Evolutionary conservation across 441 rosid genomes (phyloP), one percentile per base, ranked within the genome.

Genomic region (Euphorbia neoarborescens): DNA sequence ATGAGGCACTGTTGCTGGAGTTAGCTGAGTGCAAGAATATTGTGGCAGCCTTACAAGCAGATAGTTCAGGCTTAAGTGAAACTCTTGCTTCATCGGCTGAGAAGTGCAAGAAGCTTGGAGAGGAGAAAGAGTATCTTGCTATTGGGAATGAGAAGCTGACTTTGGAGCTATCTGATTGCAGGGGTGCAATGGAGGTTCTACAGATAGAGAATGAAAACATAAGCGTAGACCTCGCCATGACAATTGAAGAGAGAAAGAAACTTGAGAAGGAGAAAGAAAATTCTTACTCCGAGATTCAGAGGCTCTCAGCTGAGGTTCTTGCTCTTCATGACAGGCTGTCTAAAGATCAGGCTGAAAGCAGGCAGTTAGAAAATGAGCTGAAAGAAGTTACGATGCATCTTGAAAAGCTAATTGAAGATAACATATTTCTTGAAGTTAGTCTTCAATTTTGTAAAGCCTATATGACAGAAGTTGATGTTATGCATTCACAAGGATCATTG

Each of bases 381-480:
- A 83, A 81, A 74, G 89, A 82, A 81, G 75, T 81, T 74, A 76
- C 53, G 32, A 53, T 40, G 51, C 78, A 71, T 70, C 84, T 85
- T 66, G 94, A 88, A 74, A 83, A 79, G 80, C 75, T 90, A 61
- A 69, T 80, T 15, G 83, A 81, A 80, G 96, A 87, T 74, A 90
- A 84, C 68, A 57, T 71, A 57, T 77, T 71, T 75, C 86, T 88
- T 37, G 80, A 69, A 68, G 78, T 87, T 73, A 84, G 81, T 72
- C 69, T 87, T 74, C 78, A 84, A 38, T 58, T 76, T 22, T 79
- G 81, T 71, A 81, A 77, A 70, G 78, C 86, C 69, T 80, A 76
- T 81, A 67, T 78, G 27, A 74, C 69, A 65, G 91, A 81, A 70
- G 78, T 75, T 61, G 72, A 77, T 76, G 66, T 74, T 62, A 66